These are phyloP conservation scores for Tanacetum coccineum DNA, from an alignment of 129 eudicot genomes.

Conservation along the genomic window DNA sequence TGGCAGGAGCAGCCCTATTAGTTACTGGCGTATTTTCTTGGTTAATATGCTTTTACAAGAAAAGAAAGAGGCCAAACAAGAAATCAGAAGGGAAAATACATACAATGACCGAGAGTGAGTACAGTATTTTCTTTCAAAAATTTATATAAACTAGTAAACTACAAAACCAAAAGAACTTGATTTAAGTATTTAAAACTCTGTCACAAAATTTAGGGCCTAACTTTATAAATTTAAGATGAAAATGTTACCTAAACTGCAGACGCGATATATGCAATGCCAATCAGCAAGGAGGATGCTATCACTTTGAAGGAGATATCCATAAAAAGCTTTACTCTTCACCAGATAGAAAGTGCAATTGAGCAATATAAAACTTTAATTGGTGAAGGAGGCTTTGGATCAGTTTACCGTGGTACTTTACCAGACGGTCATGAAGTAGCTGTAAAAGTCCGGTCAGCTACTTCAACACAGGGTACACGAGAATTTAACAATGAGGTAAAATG, in stretches of 20 bases:
- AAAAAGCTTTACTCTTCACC: slow-evolving; percentile 48
- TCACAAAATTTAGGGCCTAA: neutral
- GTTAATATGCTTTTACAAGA: slow-evolving; percentile 46
- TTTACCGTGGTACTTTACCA: slow-evolving; percentile 68
- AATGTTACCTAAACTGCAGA: slow-evolving; percentile 40
- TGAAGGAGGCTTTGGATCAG: slow-evolving; percentile 90
- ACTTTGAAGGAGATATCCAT: slow-evolving; percentile 56
- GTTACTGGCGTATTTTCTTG: slow-evolving; percentile 32
- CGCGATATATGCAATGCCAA: slow-evolving; percentile 64
- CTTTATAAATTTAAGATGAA: neutral
- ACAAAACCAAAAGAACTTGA: neutral
- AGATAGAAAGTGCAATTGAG: slow-evolving; percentile 63
- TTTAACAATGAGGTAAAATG: slow-evolving; percentile 69
- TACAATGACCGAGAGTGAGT: slow-evolving; percentile 67
- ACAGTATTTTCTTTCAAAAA: neutral
- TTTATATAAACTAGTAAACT: slow-evolving; percentile 2
- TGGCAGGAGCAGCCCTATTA: slow-evolving; percentile 41
- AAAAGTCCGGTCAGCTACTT: slow-evolving; percentile 80
- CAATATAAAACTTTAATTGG: slow-evolving; percentile 78
- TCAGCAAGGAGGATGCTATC: slow-evolving; percentile 55
- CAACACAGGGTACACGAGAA: slow-evolving; percentile 91
- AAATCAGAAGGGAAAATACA: slow-evolving; percentile 35
- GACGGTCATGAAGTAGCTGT: slow-evolving; percentile 92
- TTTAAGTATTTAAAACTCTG: neutral
- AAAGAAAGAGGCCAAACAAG: slow-evolving; percentile 27